Percentiles rank a stretch among this genome's conserved stretches.
phyloP scores from a whole-genome alignment of 23 red algal genomes.

The Pyropia yezoensis region DNA sequence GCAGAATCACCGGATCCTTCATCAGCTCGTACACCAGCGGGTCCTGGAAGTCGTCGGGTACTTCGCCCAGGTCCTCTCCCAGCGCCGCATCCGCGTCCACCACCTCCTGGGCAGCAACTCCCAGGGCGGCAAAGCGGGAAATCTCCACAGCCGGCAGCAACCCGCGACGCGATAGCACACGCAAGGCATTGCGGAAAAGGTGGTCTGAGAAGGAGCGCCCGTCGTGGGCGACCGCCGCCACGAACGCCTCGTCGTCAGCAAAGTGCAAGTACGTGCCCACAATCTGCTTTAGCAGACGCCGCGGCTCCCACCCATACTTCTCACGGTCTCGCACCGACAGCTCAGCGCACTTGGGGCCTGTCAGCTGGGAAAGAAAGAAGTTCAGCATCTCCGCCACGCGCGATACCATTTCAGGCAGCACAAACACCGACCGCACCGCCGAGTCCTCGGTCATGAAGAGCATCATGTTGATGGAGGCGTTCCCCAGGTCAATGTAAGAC shows the following conservation, averaged over 20 bases:
- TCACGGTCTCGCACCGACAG: conserved; percentile 71
- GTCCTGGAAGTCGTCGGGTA: conserved; percentile 96
- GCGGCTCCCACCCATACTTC: conserved; percentile 81
- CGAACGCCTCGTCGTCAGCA: conserved; percentile 41
- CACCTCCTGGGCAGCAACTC: conserved; percentile 12
- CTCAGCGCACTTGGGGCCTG: conserved; percentile 56
- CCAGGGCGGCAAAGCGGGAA: conserved; percentile 23
- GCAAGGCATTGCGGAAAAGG: conserved; percentile 48
- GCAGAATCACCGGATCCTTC: conserved; percentile 83
- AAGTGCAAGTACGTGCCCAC: conserved; percentile 76
- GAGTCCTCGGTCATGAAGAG: conserved; percentile 72
- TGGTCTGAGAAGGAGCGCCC: conserved; percentile 72
- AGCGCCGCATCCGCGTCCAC: conserved; percentile 49
- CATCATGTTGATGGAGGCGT: conserved; percentile 81
- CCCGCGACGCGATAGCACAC: conserved; percentile 23
- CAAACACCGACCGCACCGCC: conserved; percentile 56
- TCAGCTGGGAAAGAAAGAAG: conserved; percentile 82
- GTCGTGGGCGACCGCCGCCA: conserved; percentile 68
- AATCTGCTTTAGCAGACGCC: conserved; percentile 55
- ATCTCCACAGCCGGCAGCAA: conserved; percentile 41
- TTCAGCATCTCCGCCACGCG: conserved; percentile 91
- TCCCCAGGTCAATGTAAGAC: conserved; percentile 62
- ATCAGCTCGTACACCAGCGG: conserved; percentile 89
- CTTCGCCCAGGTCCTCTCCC: conserved; percentile 58
- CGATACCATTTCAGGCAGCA: conserved; percentile 85